Conservation (phyloP, 148 eudicot species). For the Arbutus unedo region DNA sequence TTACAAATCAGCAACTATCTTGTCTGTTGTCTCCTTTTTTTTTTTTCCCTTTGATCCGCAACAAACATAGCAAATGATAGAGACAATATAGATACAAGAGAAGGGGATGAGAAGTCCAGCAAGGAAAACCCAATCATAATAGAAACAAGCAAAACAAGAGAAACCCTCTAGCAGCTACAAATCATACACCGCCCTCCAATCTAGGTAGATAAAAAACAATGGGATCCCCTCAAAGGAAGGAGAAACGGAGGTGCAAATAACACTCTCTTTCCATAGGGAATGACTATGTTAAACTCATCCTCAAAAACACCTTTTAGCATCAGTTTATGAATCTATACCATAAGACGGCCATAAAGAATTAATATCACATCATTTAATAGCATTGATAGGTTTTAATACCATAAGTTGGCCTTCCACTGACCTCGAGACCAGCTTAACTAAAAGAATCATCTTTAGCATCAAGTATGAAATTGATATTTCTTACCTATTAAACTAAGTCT, state of each 20-base stretch:
- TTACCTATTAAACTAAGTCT: neutral
- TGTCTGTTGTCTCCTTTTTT: neutral
- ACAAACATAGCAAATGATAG: neutral
- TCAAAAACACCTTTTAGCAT: slow-evolving; percentile 5
- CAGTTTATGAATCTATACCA: neutral
- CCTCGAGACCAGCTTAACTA: neutral
- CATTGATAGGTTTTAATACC: neutral
- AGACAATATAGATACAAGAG: neutral
- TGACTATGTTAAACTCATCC: neutral
- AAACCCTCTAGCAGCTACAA: neutral
- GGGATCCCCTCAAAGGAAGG: neutral
- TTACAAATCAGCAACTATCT: neutral
- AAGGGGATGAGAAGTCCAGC: neutral
- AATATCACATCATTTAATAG: neutral
- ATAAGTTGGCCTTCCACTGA: neutral
- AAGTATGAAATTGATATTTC: neutral
- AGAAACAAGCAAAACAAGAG: neutral
- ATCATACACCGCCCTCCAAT: neutral
- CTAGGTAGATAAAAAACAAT: neutral
- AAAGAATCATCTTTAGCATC: neutral
- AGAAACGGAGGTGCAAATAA: neutral
- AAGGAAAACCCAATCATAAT: neutral
- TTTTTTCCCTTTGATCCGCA: no score
- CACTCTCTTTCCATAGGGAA: neutral
- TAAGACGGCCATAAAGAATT: neutral